Percentiles rank a stretch among this genome's conserved stretches.
Evolutionary conservation across 106 monocot species (phyloP).

Genomic region (Posidonia australis): DNA sequence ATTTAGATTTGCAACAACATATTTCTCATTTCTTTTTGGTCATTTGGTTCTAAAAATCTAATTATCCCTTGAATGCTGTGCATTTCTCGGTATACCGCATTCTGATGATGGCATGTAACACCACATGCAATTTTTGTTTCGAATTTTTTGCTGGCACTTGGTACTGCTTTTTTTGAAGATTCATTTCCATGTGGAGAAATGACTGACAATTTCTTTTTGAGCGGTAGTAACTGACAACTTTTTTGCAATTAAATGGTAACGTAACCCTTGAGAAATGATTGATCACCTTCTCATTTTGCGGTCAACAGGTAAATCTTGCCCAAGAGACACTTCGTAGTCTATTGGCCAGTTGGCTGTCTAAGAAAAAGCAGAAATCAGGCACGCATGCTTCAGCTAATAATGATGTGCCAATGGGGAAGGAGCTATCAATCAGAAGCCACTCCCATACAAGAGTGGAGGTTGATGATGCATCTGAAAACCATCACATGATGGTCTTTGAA

Average conservation of each 20-base stretch:
- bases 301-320: constrained; percentile 80
- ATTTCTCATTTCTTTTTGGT: too few relatives aligned
- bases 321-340: constrained; percentile 92
- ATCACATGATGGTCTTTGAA: constrained; percentile 45
- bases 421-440: constrained; percentile 35
- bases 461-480: constrained; percentile 52
- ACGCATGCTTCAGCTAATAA: constrained; percentile 45
- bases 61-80: too few relatives aligned
- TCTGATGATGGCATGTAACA: too few relatives aligned
- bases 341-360: constrained; percentile 63
- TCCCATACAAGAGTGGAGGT: constrained; percentile 52
- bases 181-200: background rate
- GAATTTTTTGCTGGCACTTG: too few relatives aligned
- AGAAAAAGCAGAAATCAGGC: constrained; percentile 62
- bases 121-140: too few relatives aligned
- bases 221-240: too few relatives aligned
- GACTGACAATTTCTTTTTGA: too few relatives aligned
- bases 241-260: background rate
- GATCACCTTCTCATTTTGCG: background rate
- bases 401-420: constrained; percentile 39
- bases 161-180: background rate
- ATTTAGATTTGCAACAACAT: too few relatives aligned
- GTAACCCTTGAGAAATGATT: background rate
- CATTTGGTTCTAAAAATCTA: too few relatives aligned
- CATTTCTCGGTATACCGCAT: too few relatives aligned